These are phyloP conservation scores for Trichoderma gamsii DNA, from an alignment of 495 filamentous ascomycete genomes.

Conservation along the genomic window DNA sequence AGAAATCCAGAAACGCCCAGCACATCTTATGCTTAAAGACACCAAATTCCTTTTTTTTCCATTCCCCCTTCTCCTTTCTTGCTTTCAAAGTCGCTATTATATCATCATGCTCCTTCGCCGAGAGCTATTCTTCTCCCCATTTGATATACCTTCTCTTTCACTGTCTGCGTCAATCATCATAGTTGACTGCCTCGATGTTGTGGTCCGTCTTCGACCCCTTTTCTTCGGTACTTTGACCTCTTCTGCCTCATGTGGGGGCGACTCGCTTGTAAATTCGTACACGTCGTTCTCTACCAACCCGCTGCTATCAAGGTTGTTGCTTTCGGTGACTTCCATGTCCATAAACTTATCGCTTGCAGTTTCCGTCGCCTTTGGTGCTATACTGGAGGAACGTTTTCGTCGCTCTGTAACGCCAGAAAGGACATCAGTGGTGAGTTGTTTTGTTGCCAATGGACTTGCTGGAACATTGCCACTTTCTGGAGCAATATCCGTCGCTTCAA, in stretches of 20 bases:
- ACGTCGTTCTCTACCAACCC: slow-evolving; percentile 22
- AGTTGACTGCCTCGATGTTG: slow-evolving; percentile 24
- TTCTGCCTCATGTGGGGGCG: slow-evolving; percentile 19
- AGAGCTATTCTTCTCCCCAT: slow-evolving; percentile 20
- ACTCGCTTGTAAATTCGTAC: slow-evolving; percentile 35
- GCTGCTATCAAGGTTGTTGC: slow-evolving; percentile 11
- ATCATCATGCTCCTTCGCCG: slow-evolving; percentile 53
- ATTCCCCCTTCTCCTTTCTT: slow-evolving; percentile 8
- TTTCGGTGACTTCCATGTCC: background rate
- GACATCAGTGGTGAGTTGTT: slow-evolving; percentile 10
- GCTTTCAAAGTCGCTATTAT: slow-evolving; percentile 28
- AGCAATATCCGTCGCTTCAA: background rate
- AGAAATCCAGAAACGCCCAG: slow-evolving; percentile 4
- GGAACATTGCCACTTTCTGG: background rate
- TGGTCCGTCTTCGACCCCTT: slow-evolving; percentile 16
- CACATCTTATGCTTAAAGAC: background rate
- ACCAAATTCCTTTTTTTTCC: background rate
- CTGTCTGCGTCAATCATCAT: slow-evolving; percentile 23
- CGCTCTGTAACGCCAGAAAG: slow-evolving; percentile 31
- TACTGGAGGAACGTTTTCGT: slow-evolving; percentile 26
- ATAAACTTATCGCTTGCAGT: background rate
- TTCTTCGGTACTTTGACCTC: slow-evolving; percentile 19
- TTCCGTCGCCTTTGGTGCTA: slow-evolving; percentile 22
- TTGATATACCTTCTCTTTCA: background rate
- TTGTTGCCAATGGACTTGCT: slow-evolving; percentile 23